These are phyloP conservation scores for Globisporangium echinulatum DNA, from an alignment of 352 stramenopile species.

Conservation along the genomic window DNA sequence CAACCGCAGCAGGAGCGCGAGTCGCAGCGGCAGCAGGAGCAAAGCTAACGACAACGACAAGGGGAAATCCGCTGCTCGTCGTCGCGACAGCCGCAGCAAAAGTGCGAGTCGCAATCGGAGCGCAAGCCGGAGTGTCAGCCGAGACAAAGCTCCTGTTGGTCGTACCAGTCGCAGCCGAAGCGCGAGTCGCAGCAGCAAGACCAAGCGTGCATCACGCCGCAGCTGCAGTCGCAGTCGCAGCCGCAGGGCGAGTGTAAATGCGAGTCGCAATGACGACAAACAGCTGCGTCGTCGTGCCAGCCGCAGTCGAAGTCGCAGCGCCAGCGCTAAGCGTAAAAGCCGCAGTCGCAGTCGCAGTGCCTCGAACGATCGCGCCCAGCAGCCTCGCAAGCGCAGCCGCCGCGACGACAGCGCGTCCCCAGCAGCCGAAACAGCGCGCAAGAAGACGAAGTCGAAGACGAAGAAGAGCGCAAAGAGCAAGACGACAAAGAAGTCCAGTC, in stretches of 20 bases:
- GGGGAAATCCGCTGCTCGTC: too few relatives aligned
- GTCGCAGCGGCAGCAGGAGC: not conserved
- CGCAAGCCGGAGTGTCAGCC: not conserved
- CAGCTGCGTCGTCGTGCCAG: not conserved
- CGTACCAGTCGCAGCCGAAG: not conserved
- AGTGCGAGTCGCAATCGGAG: constrained; percentile 1
- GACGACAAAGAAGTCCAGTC: not conserved
- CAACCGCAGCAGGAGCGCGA: not conserved
- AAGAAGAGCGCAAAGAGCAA: constrained; percentile 7
- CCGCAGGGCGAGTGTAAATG: not conserved
- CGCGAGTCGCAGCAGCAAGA: not conserved
- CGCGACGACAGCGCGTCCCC: constrained; percentile 7
- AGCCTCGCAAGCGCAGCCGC: constrained; percentile 12
- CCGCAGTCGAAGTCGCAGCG: not conserved
- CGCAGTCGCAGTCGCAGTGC: not conserved
- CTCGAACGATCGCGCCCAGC: constrained; percentile 5
- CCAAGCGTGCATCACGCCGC: not conserved
- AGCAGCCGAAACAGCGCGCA: constrained; percentile 16
- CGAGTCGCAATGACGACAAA: not conserved
- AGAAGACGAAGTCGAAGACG: constrained; percentile 7
- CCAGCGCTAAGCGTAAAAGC: not conserved
- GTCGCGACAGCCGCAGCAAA: constrained; percentile 6
- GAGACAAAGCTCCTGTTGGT: not conserved
- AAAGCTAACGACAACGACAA: not conserved
- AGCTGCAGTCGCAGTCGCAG: not conserved